Base-by-base conservation (phyloP, 2,329 filamentous ascomycete species). In the Macroventuria anomochaeta region DNA sequence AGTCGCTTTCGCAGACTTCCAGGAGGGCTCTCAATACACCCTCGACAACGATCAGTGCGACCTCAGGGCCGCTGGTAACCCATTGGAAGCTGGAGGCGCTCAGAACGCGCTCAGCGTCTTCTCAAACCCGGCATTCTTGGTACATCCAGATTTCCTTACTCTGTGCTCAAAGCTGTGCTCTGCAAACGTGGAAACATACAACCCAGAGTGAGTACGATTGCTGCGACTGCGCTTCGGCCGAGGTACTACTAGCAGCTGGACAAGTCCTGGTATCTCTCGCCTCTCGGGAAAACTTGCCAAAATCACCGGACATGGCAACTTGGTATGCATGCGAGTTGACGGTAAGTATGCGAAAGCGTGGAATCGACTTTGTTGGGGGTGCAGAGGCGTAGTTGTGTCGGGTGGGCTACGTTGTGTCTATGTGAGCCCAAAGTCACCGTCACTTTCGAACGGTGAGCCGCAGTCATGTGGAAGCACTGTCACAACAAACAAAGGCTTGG, bases 81-180 rank as follows among this genome's bases (percentile, higher is more conserved):
- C 3, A 1, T 3, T 7, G 3, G 28, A 49, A 28, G 37, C 46
- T 23, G 46, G 38, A n/a, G 46, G 38, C n/a, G 38, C 12, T 13
- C 4, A 3, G 25, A 8, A 17, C 8, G 4, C 15, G 1, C 29
- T 33, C 33, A 26, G 20, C 11, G 21, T 11, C 7, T 37, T 41
- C 12, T 17, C 23, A 34, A 57, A 46, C 36, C 8, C 25, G 5
- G 12, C n/a, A 10, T 55, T 46, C 25, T 1, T 5, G 48, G 44
- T 57, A 42, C 48, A 48, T 57, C 48, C 39, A 25, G 5, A 10
- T 37, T 40, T 37, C 26, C 5, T 20, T 53, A 25, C 53, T 57
- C 44, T 49, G 38, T 53, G 48, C 39, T 57, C 54, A 46, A 57
- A 57, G 37, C 48, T 53, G 43, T 57, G 48, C 44, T 57, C 54